A percentile compares a stretch with the other conserved stretches of the same genome.
Evolutionary conservation across 192 early-diverging fungal genomes (phyloP).

Genomic region (Chytriomyces confervae): DNA sequence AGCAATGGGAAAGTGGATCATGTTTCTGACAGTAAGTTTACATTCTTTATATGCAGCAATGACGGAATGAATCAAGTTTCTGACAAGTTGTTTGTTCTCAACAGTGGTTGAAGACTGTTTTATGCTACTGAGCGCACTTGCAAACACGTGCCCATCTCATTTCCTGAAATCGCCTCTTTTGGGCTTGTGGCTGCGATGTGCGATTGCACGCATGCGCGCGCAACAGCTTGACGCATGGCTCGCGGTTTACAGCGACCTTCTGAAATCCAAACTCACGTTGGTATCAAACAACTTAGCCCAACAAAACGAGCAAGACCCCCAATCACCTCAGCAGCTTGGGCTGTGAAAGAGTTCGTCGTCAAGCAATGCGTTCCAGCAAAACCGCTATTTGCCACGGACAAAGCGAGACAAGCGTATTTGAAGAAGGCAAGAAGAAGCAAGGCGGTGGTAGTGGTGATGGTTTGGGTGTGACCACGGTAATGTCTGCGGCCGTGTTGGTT

Average conservation of each 20-base stretch:
- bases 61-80: conserved; percentile 8
- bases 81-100: not conserved
- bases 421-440: not conserved
- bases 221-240: conserved; percentile 40
- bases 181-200: conserved; percentile 66
- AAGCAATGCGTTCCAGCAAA: conserved; percentile 17
- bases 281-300: not conserved
- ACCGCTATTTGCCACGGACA: conserved; percentile 15
- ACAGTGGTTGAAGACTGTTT: conserved; percentile 83
- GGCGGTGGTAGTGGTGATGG: not conserved
- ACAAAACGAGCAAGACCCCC: not conserved
- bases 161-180: conserved; percentile 63
- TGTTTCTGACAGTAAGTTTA: conserved; percentile 67
- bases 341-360: conserved; percentile 27
- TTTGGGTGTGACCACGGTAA: not conserved
- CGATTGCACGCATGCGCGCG: conserved; percentile 59
- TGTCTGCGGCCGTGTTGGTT: not conserved
- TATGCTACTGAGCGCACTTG: conserved; percentile 55
- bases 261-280: conserved; percentile 20
- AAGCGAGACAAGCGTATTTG: not conserved
- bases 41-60: not conserved
- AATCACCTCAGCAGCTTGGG: conserved; percentile 34
- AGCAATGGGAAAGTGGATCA: conserved; percentile 50
- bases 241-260: conserved; percentile 32
- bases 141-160: conserved; percentile 59